Percentiles rank a stretch among this genome's conserved stretches.
These are phyloP conservation scores for Amanita rubescens DNA, from an alignment of 768 basidiomycete genomes.

Conservation along the genomic window DNA sequence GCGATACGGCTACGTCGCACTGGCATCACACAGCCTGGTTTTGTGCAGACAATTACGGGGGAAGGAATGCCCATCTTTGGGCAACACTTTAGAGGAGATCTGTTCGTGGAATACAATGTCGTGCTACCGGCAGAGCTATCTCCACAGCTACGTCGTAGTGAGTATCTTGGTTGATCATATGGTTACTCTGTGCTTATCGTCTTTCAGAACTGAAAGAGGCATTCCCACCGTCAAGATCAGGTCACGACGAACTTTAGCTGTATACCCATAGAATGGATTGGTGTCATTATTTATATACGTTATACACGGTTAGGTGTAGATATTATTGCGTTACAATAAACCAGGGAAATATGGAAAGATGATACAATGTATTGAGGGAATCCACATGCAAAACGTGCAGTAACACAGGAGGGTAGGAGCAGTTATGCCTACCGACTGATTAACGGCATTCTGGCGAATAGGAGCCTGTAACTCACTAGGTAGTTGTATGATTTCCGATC, in stretches of 20 bases:
- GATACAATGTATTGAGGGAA: background rate
- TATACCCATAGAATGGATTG: constrained; percentile 9
- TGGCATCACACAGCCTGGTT: constrained; percentile 91
- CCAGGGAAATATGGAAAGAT: background rate
- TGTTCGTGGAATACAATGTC: constrained; percentile 92
- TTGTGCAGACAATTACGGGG: constrained; percentile 75
- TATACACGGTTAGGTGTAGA: background rate
- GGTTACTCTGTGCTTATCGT: background rate
- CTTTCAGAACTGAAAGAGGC: constrained; percentile 45
- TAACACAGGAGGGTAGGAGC: background rate
- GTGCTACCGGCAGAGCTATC: constrained; percentile 75
- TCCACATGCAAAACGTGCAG: background rate
- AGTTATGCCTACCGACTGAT: background rate
- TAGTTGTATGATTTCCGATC: constrained; percentile 88
- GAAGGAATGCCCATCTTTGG: constrained; percentile 86
- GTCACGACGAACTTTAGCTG: constrained; percentile 37
- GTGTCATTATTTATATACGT: constrained; percentile 18
- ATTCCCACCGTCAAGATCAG: constrained; percentile 35
- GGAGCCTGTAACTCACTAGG: constrained; percentile 30
- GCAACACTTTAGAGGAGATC: constrained; percentile 58
- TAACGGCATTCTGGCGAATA: background rate
- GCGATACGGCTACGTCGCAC: constrained; percentile 58
- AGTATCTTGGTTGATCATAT: constrained; percentile 25
- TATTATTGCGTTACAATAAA: background rate
- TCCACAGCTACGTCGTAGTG: constrained; percentile 64